Evolutionary conservation across 176 grass and related monocot genomes (phyloP).

Genomic region (Oryza meyeriana): DNA sequence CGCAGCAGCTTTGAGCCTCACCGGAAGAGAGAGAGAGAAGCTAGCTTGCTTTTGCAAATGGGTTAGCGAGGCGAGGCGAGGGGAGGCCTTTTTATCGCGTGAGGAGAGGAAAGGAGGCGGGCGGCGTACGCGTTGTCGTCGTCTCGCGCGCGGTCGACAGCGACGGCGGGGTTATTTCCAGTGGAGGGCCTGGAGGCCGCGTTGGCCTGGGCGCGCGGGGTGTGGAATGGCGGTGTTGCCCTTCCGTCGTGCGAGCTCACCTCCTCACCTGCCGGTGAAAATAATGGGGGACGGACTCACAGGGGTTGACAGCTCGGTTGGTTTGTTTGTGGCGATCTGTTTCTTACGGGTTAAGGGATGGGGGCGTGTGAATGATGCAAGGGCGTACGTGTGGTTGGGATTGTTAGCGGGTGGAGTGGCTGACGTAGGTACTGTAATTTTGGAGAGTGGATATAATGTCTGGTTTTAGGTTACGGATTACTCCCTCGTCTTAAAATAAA

Average conservation of each 20-base stretch:
- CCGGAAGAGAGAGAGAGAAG: background rate
- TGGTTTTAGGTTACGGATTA: no score
- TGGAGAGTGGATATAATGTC: no score
- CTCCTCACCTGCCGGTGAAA: no score
- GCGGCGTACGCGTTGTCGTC: conserved; percentile 44
- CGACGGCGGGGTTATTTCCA: conserved; percentile 38
- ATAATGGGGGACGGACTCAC: no score
- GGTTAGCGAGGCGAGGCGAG: conserved; percentile 12
- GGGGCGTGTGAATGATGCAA: background rate
- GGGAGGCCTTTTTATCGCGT: conserved; percentile 30
- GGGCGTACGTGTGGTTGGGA: background rate
- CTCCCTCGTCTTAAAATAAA: no score
- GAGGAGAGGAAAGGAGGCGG: conserved; percentile 19
- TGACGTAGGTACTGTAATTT: no score
- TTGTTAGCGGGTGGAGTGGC: background rate
- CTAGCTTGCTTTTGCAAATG: background rate
- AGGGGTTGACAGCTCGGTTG: background rate
- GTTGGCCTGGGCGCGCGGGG: background rate
- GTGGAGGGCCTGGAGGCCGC: conserved; percentile 16
- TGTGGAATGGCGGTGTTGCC: conserved; percentile 30
- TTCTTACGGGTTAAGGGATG: background rate
- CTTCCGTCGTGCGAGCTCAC: background rate
- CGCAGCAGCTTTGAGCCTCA: no score
- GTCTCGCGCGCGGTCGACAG: conserved; percentile 28
- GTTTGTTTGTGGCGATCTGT: background rate